Evolutionary conservation across 148 eudicot species (phyloP).

Genomic region (Chenopodium album): DNA sequence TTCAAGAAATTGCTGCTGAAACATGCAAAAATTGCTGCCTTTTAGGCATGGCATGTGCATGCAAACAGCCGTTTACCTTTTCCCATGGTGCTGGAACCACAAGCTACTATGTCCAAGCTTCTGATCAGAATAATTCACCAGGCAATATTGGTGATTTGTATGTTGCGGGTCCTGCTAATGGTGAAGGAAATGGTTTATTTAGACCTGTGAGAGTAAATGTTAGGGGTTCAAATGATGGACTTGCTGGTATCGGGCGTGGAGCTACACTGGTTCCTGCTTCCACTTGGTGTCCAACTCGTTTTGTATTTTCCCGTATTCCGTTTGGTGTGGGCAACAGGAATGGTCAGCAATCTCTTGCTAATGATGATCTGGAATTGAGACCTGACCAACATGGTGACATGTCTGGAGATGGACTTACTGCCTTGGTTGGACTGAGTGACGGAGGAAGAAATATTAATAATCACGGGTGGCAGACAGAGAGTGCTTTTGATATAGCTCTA

Average conservation of each 20-base stretch:
- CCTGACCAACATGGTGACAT: slow-evolving; percentile 69
- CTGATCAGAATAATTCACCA: slow-evolving; percentile 55
- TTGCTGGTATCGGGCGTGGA: slow-evolving; percentile 97
- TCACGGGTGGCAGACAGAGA: slow-evolving; percentile 53
- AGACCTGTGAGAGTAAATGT: slow-evolving; percentile 97
- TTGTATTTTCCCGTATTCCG: slow-evolving; percentile 95
- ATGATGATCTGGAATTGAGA: slow-evolving; percentile 82
- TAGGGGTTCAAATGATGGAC: slow-evolving; percentile 90
- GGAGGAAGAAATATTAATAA: slow-evolving; percentile 53
- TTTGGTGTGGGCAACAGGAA: slow-evolving; percentile 74
- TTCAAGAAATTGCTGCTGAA: slow-evolving; percentile 86
- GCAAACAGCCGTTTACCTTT: slow-evolving; percentile 75
- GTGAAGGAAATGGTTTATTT: slow-evolving; percentile 72
- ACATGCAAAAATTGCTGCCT: slow-evolving; percentile 93
- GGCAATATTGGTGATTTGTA: slow-evolving; percentile 62
- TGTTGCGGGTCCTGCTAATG: slow-evolving; percentile 64
- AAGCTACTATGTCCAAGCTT: slow-evolving; percentile 74
- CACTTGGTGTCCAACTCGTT: slow-evolving; percentile 93
- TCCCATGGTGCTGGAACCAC: slow-evolving; percentile 58
- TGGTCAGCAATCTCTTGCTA: slow-evolving; percentile 80
- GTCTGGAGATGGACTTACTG: slow-evolving; percentile 91
- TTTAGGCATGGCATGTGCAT: slow-evolving; percentile 72
- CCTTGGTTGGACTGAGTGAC: slow-evolving; percentile 93
- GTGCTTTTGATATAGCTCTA: slow-evolving; percentile 51
- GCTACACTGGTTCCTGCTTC: slow-evolving; percentile 66